Conservation (phyloP, 2,329 filamentous ascomycete genomes). For the Fusarium sp. region DNA sequence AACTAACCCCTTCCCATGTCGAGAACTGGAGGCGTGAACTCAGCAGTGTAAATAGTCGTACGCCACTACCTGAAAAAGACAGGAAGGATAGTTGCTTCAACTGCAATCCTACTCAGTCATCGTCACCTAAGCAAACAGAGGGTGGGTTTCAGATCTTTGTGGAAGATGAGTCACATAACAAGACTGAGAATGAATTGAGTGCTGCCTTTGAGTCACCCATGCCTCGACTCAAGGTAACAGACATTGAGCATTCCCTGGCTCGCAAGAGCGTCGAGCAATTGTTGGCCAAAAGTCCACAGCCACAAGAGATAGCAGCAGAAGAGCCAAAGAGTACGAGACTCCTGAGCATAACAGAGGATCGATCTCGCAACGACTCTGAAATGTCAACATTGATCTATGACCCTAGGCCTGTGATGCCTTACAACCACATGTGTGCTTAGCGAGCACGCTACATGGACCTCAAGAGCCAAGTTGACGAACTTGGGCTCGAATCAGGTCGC, state of each 20-base stretch:
- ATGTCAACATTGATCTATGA: constrained; percentile 43
- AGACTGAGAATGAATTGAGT: neutral
- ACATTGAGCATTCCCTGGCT: constrained; percentile 45
- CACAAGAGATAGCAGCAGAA: neutral
- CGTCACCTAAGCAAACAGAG: constrained; percentile 14
- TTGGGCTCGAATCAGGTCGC: constrained; percentile 53
- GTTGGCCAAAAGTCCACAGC: constrained; percentile 8
- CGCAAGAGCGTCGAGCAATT: constrained; percentile 35
- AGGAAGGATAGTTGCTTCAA: constrained; percentile 34
- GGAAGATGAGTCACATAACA: neutral
- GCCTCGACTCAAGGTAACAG: constrained; percentile 41
- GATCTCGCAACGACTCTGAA: constrained; percentile 8
- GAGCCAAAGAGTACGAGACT: neutral
- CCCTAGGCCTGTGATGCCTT: constrained; percentile 50
- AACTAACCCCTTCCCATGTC: constrained; percentile 21
- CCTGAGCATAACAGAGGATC: constrained; percentile 9
- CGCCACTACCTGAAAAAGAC: constrained; percentile 20
- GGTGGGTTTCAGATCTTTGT: neutral
- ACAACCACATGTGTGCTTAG: constrained; percentile 56
- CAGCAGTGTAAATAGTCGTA: constrained; percentile 30
- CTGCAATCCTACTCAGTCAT: constrained; percentile 35
- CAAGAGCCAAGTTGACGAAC: constrained; percentile 53
- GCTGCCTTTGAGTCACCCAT: constrained; percentile 13
- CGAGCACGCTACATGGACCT: constrained; percentile 55
- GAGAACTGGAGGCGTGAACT: constrained; percentile 39